Conservation (phyloP, 1,284 basidiomycete genomes). For the Termitomyces sp. region DNA sequence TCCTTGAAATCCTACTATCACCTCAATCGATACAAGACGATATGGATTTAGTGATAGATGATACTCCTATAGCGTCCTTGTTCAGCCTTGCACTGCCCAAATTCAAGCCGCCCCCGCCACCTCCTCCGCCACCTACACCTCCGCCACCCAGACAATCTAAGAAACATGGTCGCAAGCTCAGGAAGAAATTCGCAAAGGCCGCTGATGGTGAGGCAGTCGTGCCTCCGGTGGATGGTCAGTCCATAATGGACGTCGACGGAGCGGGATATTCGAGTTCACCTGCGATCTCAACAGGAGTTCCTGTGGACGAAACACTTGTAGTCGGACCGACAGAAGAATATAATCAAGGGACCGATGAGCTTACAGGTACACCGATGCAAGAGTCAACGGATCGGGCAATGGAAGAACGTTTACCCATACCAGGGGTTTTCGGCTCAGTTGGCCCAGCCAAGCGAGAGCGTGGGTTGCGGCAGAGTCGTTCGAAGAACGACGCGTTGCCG, state of each 20-base stretch:
- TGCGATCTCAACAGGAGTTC: background rate
- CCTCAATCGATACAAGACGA: conserved; percentile 45
- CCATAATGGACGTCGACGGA: background rate
- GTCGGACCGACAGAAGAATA: background rate
- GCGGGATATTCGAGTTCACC: background rate
- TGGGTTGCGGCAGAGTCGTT: conserved; percentile 22
- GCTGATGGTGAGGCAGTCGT: conserved; percentile 1
- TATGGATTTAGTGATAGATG: conserved; percentile 46
- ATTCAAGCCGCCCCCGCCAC: conserved; percentile 46
- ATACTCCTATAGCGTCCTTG: conserved; percentile 61
- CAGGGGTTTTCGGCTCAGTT: background rate
- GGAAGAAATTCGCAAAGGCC: conserved; percentile 19
- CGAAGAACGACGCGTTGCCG: conserved; percentile 37
- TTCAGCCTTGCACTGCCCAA: conserved; percentile 63
- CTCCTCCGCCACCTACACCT: conserved; percentile 29
- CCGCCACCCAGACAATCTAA: conserved; percentile 32
- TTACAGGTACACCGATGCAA: background rate
- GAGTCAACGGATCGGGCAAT: background rate
- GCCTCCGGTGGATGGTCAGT: background rate
- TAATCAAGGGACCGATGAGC: background rate
- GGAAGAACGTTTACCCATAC: background rate
- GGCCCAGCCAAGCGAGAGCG: conserved; percentile 1
- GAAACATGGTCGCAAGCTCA: conserved; percentile 21
- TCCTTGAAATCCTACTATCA: conserved; percentile 52
- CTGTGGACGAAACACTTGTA: background rate